Evolutionary conservation across 495 filamentous ascomycete genomes (phyloP), one percentile per base, ranked within the genome.

Genomic region (Platismatia glauca): DNA sequence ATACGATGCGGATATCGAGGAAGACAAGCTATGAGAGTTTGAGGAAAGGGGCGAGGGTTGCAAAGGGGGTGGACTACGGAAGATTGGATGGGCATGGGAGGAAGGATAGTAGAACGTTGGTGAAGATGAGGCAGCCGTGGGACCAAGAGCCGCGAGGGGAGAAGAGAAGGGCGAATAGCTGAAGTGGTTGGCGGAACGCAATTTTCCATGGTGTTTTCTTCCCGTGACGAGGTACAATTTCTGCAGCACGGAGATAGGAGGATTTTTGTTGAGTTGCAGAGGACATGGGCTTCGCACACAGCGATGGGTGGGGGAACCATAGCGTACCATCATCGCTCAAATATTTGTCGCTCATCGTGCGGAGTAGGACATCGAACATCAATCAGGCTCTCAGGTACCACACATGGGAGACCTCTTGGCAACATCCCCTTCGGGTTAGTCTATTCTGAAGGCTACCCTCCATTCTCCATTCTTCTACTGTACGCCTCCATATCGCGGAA

Each of bases 71-170:
- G 35, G 38, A 33, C 29, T 48, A 35, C 29, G 24, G 41, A 39
- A 58, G n/a, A 20, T 34, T 38, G 27, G 39, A 43, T 41, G 59
- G 33, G 48, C 24, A 38, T 24, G 53, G 55, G 33, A 39, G 34
- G 57, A 61, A 57, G 34, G 41, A 65, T 53, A 65, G 58, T 33
- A 59, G 59, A 24, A 64, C 53, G 1, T 59, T 67, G 62, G 60
- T 59, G 22, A 67, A 62, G 59, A 57, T 50, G 38, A 67, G 62
- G 57, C 62, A 60, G 33, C 61, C 61, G 5, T 37, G 61, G 57
- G 46, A 64, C 37, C 11, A 31, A 13, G 48, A 53, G n/a, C 24
- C 24, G 44, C 53, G 58, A n/a, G 22, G n/a, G 20, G 55, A 57
- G 55, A 57, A 27, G 27, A 37, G 27, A n/a, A 58, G 34, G 27